phyloP scores from a whole-genome alignment of 2,329 filamentous ascomycete species.

The Eurotiales sp. region DNA sequence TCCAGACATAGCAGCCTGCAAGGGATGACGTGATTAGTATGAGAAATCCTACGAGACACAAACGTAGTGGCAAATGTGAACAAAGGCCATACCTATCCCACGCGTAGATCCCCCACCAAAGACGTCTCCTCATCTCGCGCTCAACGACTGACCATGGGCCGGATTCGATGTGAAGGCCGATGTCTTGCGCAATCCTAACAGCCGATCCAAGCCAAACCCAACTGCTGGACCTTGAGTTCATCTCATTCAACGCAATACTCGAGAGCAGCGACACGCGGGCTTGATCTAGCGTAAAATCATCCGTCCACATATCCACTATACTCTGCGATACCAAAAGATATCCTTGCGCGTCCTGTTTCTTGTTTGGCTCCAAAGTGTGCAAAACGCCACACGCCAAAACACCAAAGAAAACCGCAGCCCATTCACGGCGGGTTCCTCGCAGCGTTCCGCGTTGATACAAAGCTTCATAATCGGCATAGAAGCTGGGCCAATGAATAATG shows the following conservation, averaged over 20 bases:
- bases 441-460: conserved; percentile 66
- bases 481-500: conserved; percentile 82
- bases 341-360: conserved; percentile 57
- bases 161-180: conserved; percentile 74
- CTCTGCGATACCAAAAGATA: conserved; percentile 69
- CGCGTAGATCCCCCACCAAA: conserved; percentile 94
- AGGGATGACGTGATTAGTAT: neutral
- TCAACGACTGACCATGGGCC: conserved; percentile 72
- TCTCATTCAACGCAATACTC: conserved; percentile 76
- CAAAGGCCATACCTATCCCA: conserved; percentile 65
- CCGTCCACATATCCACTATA: conserved; percentile 75
- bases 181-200: conserved; percentile 74
- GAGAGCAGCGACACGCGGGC: conserved; percentile 69
- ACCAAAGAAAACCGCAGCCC: conserved; percentile 76
- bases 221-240: conserved; percentile 78
- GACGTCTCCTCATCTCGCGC: conserved; percentile 76
- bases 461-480: conserved; percentile 70
- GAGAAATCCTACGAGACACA: too few species aligned
- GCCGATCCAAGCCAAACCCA: conserved; percentile 83
- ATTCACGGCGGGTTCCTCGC: conserved; percentile 61
- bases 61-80: neutral
- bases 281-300: conserved; percentile 72
- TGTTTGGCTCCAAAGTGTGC: conserved; percentile 58
- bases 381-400: conserved; percentile 79
- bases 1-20: conserved; percentile 69